These are phyloP conservation scores for Pterocarpus macrocarpus DNA, from an alignment of 306 rosid species.

Conservation along the genomic window DNA sequence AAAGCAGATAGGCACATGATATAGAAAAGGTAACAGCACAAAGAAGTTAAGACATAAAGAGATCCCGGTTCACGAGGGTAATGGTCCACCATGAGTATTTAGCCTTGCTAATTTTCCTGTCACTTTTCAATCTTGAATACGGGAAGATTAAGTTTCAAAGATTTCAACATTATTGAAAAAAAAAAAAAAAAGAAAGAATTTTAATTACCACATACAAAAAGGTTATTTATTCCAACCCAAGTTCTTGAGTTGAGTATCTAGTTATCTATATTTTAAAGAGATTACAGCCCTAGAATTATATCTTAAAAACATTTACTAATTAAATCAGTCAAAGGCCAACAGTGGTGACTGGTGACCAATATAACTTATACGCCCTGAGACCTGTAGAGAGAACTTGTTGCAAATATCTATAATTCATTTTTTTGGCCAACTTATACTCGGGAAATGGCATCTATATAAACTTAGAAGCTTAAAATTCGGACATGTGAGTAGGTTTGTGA, in stretches of 20 bases:
- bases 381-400: background rate
- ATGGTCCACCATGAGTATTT: slow-evolving; percentile 35
- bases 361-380: background rate
- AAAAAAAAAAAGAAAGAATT: background rate
- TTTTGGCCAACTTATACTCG: background rate
- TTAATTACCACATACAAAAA: background rate
- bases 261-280: no score
- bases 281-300: background rate
- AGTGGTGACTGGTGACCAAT: background rate
- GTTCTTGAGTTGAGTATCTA: no score
- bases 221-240: no score
- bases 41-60: slow-evolving; percentile 27
- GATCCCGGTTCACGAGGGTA: background rate
- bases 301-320: background rate
- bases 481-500: no score
- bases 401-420: slow-evolving; percentile 1
- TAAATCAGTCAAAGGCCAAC: background rate
- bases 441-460: background rate
- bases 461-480: background rate
- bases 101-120: background rate
- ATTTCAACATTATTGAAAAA: slow-evolving; percentile 2
- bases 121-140: background rate
- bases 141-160: background rate
- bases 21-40: background rate
- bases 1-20: slow-evolving; percentile 16